Conservation (phyloP, 306 rosid species). For the Styphnolobium japonicum region DNA sequence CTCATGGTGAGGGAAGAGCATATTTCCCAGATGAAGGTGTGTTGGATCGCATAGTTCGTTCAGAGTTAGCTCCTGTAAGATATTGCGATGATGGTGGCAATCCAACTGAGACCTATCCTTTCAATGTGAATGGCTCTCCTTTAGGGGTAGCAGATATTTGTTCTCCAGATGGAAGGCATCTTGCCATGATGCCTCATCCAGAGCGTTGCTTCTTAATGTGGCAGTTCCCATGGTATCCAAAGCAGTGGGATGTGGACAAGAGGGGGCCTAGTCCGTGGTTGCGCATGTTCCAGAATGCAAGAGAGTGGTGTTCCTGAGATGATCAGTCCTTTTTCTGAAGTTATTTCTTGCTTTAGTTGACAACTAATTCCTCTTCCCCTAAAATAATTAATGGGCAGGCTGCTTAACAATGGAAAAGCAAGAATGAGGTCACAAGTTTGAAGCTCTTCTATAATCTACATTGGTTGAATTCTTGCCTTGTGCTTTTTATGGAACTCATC, state of each 20-base stretch:
- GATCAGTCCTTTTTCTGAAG: neutral
- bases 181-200: slow-evolving; percentile 98
- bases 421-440: neutral
- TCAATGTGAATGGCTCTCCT: slow-evolving; percentile 88
- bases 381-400: neutral
- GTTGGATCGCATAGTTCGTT: slow-evolving; percentile 54
- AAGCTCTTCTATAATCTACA: neutral
- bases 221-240: slow-evolving; percentile 93
- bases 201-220: slow-evolving; percentile 97
- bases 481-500: neutral
- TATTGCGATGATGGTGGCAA: slow-evolving; percentile 86
- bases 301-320: neutral
- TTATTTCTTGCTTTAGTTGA: neutral
- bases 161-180: slow-evolving; percentile 92
- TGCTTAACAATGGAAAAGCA: neutral
- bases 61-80: slow-evolving; percentile 73
- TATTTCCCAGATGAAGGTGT: slow-evolving; percentile 80
- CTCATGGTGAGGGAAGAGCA: slow-evolving; percentile 91
- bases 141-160: slow-evolving; percentile 86
- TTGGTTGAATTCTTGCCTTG: neutral
- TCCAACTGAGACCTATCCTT: slow-evolving; percentile 76
- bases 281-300: slow-evolving; percentile 79
- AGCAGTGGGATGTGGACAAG: slow-evolving; percentile 76
- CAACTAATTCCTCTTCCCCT: neutral
- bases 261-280: slow-evolving; percentile 92